A percentile compares a stretch with the other conserved stretches of the same genome.
phyloP scores from a whole-genome alignment of 495 filamentous ascomycete species.

The Ramalina intermedia region DNA sequence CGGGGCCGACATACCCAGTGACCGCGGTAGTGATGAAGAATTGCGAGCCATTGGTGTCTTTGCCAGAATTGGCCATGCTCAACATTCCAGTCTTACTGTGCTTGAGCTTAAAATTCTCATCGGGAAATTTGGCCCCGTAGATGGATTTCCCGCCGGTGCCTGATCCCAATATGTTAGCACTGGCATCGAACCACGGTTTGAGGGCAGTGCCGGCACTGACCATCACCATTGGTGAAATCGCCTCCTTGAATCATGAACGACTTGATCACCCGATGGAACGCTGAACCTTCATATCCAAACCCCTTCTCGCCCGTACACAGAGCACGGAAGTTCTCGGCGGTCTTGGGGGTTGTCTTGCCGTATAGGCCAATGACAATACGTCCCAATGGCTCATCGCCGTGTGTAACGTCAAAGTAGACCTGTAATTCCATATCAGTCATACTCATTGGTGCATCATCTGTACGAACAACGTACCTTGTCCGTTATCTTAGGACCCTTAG shows the following conservation, averaged over 20 bases:
- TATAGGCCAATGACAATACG: constrained; percentile 89
- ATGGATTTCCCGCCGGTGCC: constrained; percentile 95
- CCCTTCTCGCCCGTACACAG: constrained; percentile 95
- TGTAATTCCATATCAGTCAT: constrained; percentile 17
- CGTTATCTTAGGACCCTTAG: constrained; percentile 92
- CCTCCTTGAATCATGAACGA: constrained; percentile 99
- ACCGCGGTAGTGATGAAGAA: constrained; percentile 91
- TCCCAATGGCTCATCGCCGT: constrained; percentile 75
- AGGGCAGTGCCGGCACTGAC: constrained; percentile 18
- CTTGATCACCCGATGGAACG: constrained; percentile 98
- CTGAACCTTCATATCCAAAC: constrained; percentile 87
- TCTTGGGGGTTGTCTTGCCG: constrained; percentile 96
- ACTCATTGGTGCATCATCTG: constrained; percentile 2
- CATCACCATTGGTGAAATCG: constrained; percentile 94
- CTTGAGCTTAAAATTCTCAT: constrained; percentile 99
- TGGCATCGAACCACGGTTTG: background rate
- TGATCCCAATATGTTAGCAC: constrained; percentile 15
- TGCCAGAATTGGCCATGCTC: constrained; percentile 80
- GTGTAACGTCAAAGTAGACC: constrained; percentile 89
- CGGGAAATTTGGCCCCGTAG: constrained; percentile 86
- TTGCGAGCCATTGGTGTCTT: constrained; percentile 96
- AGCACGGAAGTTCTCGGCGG: constrained; percentile 94
- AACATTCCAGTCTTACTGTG: constrained; percentile 51
- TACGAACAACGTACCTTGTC: constrained; percentile 48
- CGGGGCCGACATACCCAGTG: constrained; percentile 48